Conservation (phyloP, 139 green algal species). For the Tetradesmus lagerheimii region DNA sequence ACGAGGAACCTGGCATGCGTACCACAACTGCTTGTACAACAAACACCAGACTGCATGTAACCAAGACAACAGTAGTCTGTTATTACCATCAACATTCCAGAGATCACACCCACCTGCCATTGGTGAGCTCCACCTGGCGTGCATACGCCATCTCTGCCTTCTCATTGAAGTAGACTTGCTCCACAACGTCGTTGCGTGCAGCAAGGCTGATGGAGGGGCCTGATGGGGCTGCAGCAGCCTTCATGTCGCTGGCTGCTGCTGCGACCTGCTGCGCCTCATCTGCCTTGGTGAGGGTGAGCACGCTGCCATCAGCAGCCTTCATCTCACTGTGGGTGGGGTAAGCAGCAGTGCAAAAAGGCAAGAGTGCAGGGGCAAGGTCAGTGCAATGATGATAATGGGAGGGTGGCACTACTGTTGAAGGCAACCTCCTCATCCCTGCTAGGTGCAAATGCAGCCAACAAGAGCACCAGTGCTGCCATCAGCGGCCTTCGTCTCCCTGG, state of each 20-base stretch:
- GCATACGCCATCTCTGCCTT: slow-evolving; percentile 53
- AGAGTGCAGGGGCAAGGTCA: no score
- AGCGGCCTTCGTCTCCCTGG: no score
- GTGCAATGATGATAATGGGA: no score
- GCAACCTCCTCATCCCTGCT: no score
- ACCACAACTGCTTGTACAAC: no score
- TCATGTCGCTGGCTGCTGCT: slow-evolving; percentile 4
- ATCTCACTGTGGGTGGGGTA: slow-evolving; percentile 26
- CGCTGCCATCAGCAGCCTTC: slow-evolving; percentile 47
- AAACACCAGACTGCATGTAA: no score
- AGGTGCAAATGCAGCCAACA: no score
- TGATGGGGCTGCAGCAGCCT: background rate
- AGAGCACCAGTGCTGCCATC: no score
- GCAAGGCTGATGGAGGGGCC: slow-evolving; percentile 49
- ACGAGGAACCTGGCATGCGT: no score
- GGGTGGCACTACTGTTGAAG: no score
- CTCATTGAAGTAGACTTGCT: slow-evolving; percentile 32
- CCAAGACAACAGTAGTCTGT: no score
- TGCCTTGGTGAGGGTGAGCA: slow-evolving; percentile 33
- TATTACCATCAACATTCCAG: no score
- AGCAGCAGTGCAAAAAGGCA: background rate
- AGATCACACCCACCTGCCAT: slow-evolving; percentile 56
- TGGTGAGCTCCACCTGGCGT: slow-evolving; percentile 63
- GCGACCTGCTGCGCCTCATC: slow-evolving; percentile 35
- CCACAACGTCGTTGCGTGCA: slow-evolving; percentile 47